Evolutionary conservation across 345 rosid species (phyloP), one percentile per base, ranked within the genome.

Genomic region (Acer campestre): DNA sequence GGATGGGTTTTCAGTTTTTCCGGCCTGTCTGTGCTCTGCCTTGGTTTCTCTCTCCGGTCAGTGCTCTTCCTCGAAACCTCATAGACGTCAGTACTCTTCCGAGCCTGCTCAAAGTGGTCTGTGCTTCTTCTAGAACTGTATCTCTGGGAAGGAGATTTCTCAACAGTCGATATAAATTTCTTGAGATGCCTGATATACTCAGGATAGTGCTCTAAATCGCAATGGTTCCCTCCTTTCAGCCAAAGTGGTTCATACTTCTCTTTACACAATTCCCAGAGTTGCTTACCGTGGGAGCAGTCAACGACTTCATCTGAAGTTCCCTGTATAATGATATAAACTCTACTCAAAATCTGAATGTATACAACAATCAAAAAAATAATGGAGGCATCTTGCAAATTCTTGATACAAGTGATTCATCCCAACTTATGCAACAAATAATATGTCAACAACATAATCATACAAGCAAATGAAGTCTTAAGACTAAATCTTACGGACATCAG

Each of bases 281-380:
- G 97, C 85, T 91, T 96, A 3, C 99, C 98, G 51, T 96, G 99
- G 29, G 97, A 96, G 78, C 88, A 96, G 80, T 94, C 97, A 25
- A 96, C 98, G 62, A 94, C 98, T 82, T 94, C 98, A 85, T 96
- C 98, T 49, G 93, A 83, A 77, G 99, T 96, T 85, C 99, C 99
- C 99, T 94, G 78, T 38, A 74, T 23, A 67, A 31, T 69, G 40
- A 78, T 18, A 38, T 64, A 61, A 35, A 22, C 48, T 3, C 48
- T 6, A 12, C 62, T 55, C 25, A 49, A 29, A 51, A 66, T 20
- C 6, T 6, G 40, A 31, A 53, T n/a, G 51, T 13, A 75, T 29
- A 63, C n/a, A 0, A n/a, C 0, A n/a, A 49, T 7, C 0, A 23
- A 22, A 14, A 27, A 58, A 22, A 16, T 59, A 35, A 53, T 17